Evolutionary conservation across 306 rosid species (phyloP).

Genomic region (Pterocarpus santalinus): DNA sequence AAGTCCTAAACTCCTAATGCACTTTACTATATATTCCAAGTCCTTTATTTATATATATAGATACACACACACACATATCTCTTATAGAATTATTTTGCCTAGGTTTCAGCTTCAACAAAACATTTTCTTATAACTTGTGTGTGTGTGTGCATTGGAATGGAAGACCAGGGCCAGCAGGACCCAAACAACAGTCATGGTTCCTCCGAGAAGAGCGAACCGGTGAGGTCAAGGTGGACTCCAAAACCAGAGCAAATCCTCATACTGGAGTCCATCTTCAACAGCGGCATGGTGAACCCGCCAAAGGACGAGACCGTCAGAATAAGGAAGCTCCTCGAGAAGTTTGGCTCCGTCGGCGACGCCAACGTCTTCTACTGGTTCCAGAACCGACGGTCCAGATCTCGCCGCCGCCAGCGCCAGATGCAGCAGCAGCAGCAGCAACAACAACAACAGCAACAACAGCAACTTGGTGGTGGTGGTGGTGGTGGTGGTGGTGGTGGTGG

Average conservation of each 20-base stretch:
- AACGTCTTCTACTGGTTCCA: conserved; percentile 99
- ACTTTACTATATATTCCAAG: too few species aligned
- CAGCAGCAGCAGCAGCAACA: conserved; percentile 58
- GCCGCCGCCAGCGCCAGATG: conserved; percentile 95
- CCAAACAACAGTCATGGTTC: conserved; percentile 33
- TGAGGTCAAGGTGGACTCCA: conserved; percentile 94
- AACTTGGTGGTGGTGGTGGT: too few species aligned
- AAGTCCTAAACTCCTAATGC: too few species aligned
- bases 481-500: background rate
- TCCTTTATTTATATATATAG: background rate
- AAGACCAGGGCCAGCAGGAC: conserved; percentile 59
- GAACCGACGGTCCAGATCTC: conserved; percentile 92
- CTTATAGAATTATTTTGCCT: conserved; percentile 45
- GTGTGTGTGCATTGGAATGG: conserved; percentile 60
- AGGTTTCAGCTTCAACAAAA: conserved; percentile 55
- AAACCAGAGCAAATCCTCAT: conserved; percentile 94
- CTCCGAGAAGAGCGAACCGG: conserved; percentile 70
- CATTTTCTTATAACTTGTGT: conserved; percentile 25
- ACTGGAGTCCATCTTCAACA: conserved; percentile 94
- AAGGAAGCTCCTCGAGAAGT: conserved; percentile 81
- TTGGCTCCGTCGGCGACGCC: conserved; percentile 89
- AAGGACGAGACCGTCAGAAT: conserved; percentile 88
- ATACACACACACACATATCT: background rate
- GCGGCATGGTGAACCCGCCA: conserved; percentile 95
- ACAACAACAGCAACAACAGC: background rate